Conservation (phyloP, 352 stramenopile genomes). For the Thalassiosira hispida region DNA sequence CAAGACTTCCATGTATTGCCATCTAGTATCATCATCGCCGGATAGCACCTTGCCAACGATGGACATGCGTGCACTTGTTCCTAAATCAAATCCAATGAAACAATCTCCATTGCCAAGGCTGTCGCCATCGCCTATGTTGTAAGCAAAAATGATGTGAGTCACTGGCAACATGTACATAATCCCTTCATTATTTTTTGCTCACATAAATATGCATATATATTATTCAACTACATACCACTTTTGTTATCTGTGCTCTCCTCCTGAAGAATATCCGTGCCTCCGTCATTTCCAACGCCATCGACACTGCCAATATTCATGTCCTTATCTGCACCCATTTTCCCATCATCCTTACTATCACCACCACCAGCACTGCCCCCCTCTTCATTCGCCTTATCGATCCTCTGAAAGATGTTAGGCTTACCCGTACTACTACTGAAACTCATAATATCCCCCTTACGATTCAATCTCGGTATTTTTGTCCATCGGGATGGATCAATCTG, state of each 20-base stretch:
- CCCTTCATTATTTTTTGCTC: no score
- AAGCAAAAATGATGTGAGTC: no score
- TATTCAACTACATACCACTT: background rate
- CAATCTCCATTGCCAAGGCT: conserved; percentile 23
- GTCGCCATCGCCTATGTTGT: background rate
- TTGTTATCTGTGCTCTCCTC: background rate
- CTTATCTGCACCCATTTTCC: background rate
- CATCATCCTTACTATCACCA: background rate
- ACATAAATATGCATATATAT: no score
- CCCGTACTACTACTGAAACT: conserved; percentile 22
- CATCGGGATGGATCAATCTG: conserved; percentile 33
- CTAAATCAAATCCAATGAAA: conserved; percentile 61
- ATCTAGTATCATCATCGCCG: background rate
- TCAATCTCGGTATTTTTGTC: conserved; percentile 44
- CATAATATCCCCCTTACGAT: conserved; percentile 32
- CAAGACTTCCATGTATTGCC: conserved; percentile 66
- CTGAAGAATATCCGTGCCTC: background rate
- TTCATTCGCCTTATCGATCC: conserved; percentile 32
- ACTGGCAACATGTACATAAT: no score
- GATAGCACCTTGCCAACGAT: conserved; percentile 60
- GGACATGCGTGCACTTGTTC: conserved; percentile 75
- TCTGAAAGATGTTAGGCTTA: conserved; percentile 49
- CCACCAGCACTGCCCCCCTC: background rate
- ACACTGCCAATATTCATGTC: background rate
- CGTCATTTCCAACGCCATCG: background rate